Base-by-base conservation (phyloP, 306 rosid genomes). In the Quercus mongolica region DNA sequence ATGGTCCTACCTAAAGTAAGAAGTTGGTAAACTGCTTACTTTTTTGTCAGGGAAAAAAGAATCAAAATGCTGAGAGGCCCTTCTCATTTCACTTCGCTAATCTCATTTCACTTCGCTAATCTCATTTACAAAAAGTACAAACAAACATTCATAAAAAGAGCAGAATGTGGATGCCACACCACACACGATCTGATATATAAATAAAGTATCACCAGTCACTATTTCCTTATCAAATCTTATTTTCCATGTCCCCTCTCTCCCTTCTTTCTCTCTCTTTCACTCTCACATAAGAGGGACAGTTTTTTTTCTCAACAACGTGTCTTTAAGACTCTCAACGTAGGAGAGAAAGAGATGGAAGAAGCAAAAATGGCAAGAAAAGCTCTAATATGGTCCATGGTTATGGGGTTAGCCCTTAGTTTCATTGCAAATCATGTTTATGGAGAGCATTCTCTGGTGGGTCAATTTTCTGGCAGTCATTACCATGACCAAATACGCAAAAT, bases 21-120 rank as follows among this genome's bases (percentile, higher is more conserved):
- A 56, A 86, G 88, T 86, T 91, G 91, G 89, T 79, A 82, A 82
- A 81, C 69, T 70, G 79, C 84, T 81, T 67, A 61, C 86, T 79
- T 88, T 78, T 84, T 74, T 51, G 57, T 55, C 49, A 75, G 56
- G 73, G 19, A 63, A 61, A 56, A 80, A 25, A 23, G 2, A 23
- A 14, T 1, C 19, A 46, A 28, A 71, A 59, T 17, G 23, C 21
- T 3, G 49, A 68, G 67, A 1, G 46, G 46, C 46, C 11, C 0
- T 49, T 49, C 1, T 49, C 72, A 3, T 12, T 67, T 33, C 72
- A 12, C 72, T 59, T 25, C 5, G 21, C 21, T 0, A 26, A 20
- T 21, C 31, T 59, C 65, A 11, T 21, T 67, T 33, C 72, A 12
- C 72, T 59, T 25, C 5, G 21, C 21, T 0, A 26, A 20, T 23